Base-by-base conservation (phyloP, 495 filamentous ascomycete genomes). In the Daldinia bambusicola region DNA sequence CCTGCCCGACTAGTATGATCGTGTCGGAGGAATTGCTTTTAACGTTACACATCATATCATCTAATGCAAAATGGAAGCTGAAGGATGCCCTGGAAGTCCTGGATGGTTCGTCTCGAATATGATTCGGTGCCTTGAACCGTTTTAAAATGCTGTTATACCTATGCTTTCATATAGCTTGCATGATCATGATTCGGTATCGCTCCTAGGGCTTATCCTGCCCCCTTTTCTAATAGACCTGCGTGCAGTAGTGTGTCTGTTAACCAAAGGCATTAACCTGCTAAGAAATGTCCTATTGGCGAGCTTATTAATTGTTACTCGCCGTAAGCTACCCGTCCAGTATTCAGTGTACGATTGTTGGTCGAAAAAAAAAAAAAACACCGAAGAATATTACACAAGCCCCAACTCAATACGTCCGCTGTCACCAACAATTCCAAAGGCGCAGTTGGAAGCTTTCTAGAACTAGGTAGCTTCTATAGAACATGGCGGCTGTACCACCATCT, bases 401-500 rank as follows among this genome's bases (percentile, higher is more conserved):
- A 18, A 43, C 40, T 0, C n/a, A 18, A 12, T 8, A 8, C 2
- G n/a, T 45, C n/a, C 16, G 41, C 9, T 0, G 20, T 48, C 16
- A 48, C 43, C 43, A 48, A 48, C 43, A 48, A 12, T 20, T 48
- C 20, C 18, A 48, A 48, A 40, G 20, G 20, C 18, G 9, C 43
- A 48, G 20, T 12, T 20, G 43, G 10, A 3, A 22, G 41, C 16
- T 16, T 45, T 45, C 41, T 18, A 18, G 41, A 8, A 45, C 16
- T 26, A n/a, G n/a, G n/a, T 18, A 45, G 16, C n/a, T 45, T 8
- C 7, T 16, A 20, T 41, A 16, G 18, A 60, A 30, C 16, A 61
- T 61, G 57, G 57, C 57, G 13, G 57, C 57, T 10, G 9, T 16
- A 55, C 63, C 55, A 20, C 55, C 64, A 52, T 55, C 63, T 4